phyloP scores from a whole-genome alignment of 768 basidiomycete genomes.

The Lentinula sp. region DNA sequence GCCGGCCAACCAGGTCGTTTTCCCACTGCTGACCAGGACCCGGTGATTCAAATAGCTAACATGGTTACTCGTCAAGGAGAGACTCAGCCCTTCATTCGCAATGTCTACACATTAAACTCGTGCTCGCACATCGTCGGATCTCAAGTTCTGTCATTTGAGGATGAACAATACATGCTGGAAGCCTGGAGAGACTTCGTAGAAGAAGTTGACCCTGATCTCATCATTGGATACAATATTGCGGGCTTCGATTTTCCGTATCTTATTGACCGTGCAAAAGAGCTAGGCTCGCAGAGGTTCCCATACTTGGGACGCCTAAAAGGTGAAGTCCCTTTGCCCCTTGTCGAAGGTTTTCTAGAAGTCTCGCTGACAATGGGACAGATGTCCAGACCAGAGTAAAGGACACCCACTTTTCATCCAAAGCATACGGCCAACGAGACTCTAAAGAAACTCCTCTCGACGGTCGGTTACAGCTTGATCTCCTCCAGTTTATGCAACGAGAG shows the following conservation, averaged over 20 bases:
- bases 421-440: slow-evolving; percentile 94
- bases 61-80: slow-evolving; percentile 99
- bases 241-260: slow-evolving; percentile 97
- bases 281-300: slow-evolving; percentile 66
- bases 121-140: slow-evolving; percentile 98
- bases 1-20: slow-evolving; percentile 97
- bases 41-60: slow-evolving; percentile 97
- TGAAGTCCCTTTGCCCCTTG: slow-evolving; percentile 21
- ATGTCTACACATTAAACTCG: slow-evolving; percentile 91
- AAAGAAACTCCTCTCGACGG: slow-evolving; percentile 91
- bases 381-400: slow-evolving; percentile 77
- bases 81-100: slow-evolving; percentile 88
- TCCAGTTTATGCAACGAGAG: slow-evolving; percentile 98
- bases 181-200: slow-evolving; percentile 89
- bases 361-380: slow-evolving; percentile 34
- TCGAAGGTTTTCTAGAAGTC: not conserved
- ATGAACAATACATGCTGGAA: slow-evolving; percentile 69
- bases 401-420: slow-evolving; percentile 97
- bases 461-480: slow-evolving; percentile 88
- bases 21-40: slow-evolving; percentile 84
- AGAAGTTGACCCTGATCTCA: slow-evolving; percentile 88
- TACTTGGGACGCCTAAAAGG: slow-evolving; percentile 73
- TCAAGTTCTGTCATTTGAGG: slow-evolving; percentile 79
- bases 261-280: slow-evolving; percentile 81
- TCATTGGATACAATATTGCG: slow-evolving; percentile 94